These are phyloP conservation scores for Fragilaria crotonensis DNA, from an alignment of 108 stramenopile genomes.

Conservation along the genomic window DNA sequence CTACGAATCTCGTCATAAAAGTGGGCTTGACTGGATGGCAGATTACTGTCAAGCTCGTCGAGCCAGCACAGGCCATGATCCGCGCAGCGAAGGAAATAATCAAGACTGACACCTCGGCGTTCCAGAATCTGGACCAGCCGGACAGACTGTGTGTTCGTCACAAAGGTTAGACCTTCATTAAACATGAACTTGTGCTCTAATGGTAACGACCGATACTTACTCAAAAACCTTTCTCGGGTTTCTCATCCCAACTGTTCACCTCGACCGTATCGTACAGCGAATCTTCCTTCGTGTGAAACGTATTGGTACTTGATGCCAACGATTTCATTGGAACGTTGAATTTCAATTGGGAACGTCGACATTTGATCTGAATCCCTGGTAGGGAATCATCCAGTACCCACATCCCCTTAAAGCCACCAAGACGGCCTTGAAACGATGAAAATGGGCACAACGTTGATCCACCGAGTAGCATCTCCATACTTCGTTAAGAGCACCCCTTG, in stretches of 20 bases:
- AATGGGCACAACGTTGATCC: slow-evolving; percentile 4
- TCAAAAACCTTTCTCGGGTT: slow-evolving; percentile 4
- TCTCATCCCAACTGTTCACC: slow-evolving; percentile 21
- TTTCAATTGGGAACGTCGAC: slow-evolving; percentile 20
- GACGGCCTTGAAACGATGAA: slow-evolving; percentile 27
- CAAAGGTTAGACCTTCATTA: too few species aligned
- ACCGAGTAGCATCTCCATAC: slow-evolving; percentile 17
- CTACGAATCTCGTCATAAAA: slow-evolving; percentile 12
- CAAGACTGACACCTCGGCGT: slow-evolving; percentile 10
- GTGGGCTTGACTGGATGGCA: slow-evolving; percentile 4
- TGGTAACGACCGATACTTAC: neutral
- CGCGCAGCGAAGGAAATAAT: slow-evolving; percentile 12
- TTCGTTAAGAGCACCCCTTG: slow-evolving; percentile 14
- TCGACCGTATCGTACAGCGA: slow-evolving; percentile 22
- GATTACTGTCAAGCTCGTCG: neutral
- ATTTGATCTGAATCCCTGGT: slow-evolving; percentile 16
- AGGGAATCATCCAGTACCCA: slow-evolving; percentile 23
- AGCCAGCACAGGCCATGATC: neutral
- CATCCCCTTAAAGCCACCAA: slow-evolving; percentile 34
- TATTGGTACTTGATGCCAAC: neutral
- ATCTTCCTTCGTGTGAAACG: neutral
- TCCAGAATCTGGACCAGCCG: slow-evolving; percentile 16
- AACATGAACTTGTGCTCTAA: neutral
- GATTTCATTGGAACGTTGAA: slow-evolving; percentile 12
- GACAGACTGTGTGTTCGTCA: neutral